Base-by-base conservation (phyloP, 2,329 filamentous ascomycete genomes). In the Neonectria ditissima region DNA sequence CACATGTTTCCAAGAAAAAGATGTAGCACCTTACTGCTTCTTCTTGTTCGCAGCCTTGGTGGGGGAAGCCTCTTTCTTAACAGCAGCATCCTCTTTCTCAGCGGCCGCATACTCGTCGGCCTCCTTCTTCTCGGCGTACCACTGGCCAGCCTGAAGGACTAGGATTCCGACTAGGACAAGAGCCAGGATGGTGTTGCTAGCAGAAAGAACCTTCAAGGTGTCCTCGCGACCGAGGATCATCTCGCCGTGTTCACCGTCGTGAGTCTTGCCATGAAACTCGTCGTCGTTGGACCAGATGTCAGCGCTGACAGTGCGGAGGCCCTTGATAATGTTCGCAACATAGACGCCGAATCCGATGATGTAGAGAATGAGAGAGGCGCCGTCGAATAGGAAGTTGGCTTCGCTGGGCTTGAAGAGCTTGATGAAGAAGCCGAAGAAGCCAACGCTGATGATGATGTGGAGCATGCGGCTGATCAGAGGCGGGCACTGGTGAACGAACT, bases 121-220 rank as follows among this genome's bases (percentile, higher is more conserved):
- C 80, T 98, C 94, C 82, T 97, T 97, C 76, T 92, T 87, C 86
- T 98, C 94, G 26, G 96, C 96, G 82, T 99, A 99, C 96, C 95
- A 98, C 86, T 98, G 93, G 11, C 96, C 96, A 20, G 93, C 93
- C 87, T 99, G 96, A 75, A 99, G 81, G 34, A 97, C 92, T 69
- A 99, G 78, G 10, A 99, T 92, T 5, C 96, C 96, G 3, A 98
- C 90, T 56, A 99, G 81, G 30, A 99, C 93, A 47, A 99, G 86
- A 37, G 95, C 96, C 61, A 98, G 81, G 76, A 99, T 99, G 3
- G 96, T 98, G 80, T 99, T 97, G 79, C 93, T 97, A 8, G 96
- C 96, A 32, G 94, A 89, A 73, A 98, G 84, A 16, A 99, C 95
- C 82, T 93, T 92, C 73, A 99, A 82, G 74, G 90, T 95, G 78